These are phyloP conservation scores for Heterobasidion annosum DNA, from an alignment of 1,284 basidiomycete genomes.

Conservation along the genomic window DNA sequence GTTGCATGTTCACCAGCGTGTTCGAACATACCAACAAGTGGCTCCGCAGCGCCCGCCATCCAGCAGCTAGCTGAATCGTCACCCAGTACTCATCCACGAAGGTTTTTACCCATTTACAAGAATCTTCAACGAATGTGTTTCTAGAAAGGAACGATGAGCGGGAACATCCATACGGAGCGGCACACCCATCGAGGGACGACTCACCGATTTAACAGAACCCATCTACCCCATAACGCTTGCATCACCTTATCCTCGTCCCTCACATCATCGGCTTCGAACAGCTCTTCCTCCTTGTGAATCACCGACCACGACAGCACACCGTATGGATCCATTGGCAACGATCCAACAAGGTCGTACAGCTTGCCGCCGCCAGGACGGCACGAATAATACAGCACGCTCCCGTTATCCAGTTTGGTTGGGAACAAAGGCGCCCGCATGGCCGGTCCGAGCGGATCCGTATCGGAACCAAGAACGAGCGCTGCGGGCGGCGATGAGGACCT, in stretches of 20 bases:
- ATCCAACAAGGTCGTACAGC: slow-evolving; percentile 54
- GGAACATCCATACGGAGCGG: background rate
- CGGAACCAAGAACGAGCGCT: background rate
- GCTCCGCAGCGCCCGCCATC: slow-evolving; percentile 51
- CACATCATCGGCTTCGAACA: slow-evolving; percentile 59
- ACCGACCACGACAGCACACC: slow-evolving; percentile 61
- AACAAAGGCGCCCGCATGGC: slow-evolving; percentile 43
- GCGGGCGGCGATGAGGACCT: background rate
- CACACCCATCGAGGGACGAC: slow-evolving; percentile 5
- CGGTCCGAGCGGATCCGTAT: slow-evolving; percentile 26
- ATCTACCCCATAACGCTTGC: slow-evolving; percentile 64
- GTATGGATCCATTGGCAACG: slow-evolving; percentile 45
- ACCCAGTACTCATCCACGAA: slow-evolving; percentile 56
- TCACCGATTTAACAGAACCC: slow-evolving; percentile 59
- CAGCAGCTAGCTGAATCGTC: slow-evolving; percentile 59
- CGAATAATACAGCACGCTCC: slow-evolving; percentile 35
- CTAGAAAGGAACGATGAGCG: slow-evolving; percentile 19
- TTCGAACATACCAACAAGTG: slow-evolving; percentile 46
- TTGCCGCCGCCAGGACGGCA: slow-evolving; percentile 56
- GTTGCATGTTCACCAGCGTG: background rate
- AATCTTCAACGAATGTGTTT: slow-evolving; percentile 44
- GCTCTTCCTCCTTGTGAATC: slow-evolving; percentile 60
- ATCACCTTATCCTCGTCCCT: slow-evolving; percentile 69
- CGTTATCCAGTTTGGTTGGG: slow-evolving; percentile 34
- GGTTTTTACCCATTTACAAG: slow-evolving; percentile 34